Evolutionary conservation across 208 protist species (phyloP).

Genomic region (Crithidia mellificae): DNA sequence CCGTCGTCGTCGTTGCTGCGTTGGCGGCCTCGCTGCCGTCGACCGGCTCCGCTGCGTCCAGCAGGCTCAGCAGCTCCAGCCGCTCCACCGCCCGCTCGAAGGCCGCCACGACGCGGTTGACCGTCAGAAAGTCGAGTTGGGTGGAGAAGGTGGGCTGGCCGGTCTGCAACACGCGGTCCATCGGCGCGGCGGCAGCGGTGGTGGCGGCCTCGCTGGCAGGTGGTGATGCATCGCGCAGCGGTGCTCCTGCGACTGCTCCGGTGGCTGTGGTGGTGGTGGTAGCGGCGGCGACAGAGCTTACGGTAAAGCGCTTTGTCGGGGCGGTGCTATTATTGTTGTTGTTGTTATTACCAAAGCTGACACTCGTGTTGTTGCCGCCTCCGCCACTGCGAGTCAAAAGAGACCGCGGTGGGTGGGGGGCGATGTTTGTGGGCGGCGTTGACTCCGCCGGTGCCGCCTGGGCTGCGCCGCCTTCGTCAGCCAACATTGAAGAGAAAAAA

Average conservation of each 20-base stretch:
- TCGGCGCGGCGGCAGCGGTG: constrained; percentile 1
- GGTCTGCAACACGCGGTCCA: constrained; percentile 37
- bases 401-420: constrained; percentile 5
- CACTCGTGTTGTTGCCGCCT: not conserved
- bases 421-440: not conserved
- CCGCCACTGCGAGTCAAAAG: constrained; percentile 2
- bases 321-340: not conserved
- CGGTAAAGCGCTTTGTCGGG: not conserved
- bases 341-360: constrained; percentile 7
- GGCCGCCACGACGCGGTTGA: constrained; percentile 79
- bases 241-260: not conserved
- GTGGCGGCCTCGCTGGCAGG: constrained; percentile 8
- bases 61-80: constrained; percentile 83
- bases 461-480: constrained; percentile 4
- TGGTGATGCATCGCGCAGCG: not conserved
- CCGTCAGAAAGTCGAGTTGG: constrained; percentile 59
- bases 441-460: constrained; percentile 5
- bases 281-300: not conserved
- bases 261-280: not conserved
- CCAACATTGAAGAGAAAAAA: constrained; percentile 1
- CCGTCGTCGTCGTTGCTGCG: not conserved
- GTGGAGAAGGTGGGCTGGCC: constrained; percentile 50
- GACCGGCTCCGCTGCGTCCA: constrained; percentile 54
- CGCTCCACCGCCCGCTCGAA: constrained; percentile 88
- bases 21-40: constrained; percentile 17